phyloP scores from a whole-genome alignment of 805 yeast genomes.

The Cyberlindnera xishuangbannaensis region DNA sequence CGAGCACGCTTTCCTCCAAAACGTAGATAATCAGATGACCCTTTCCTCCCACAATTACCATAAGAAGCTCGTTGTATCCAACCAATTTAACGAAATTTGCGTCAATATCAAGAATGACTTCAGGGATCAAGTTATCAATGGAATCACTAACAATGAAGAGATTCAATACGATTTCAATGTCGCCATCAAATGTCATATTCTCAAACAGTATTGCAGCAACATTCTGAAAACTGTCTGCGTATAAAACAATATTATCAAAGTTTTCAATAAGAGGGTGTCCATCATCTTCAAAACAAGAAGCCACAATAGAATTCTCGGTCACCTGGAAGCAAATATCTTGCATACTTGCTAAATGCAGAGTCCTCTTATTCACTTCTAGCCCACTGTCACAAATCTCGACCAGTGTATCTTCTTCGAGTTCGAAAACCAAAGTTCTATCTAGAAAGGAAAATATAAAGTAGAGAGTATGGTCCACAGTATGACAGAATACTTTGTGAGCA shows the following conservation, averaged over 20 bases:
- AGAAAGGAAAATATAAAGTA: slow-evolving; percentile 34
- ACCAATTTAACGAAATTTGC: slow-evolving; percentile 20
- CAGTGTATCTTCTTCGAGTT: slow-evolving; percentile 24
- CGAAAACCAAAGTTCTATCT: slow-evolving; percentile 33
- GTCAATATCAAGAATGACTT: neutral
- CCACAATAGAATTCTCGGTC: slow-evolving; percentile 19
- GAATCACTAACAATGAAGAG: neutral
- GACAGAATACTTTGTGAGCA: slow-evolving; percentile 16
- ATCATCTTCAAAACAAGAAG: slow-evolving; percentile 15
- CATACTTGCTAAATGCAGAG: slow-evolving; percentile 14
- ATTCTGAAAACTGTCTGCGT: slow-evolving; percentile 19
- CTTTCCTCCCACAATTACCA: slow-evolving; percentile 9
- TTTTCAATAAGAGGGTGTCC: slow-evolving; percentile 2
- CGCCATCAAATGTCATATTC: neutral
- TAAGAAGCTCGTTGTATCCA: slow-evolving; percentile 3
- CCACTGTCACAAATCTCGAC: slow-evolving; percentile 24
- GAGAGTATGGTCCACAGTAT: slow-evolving; percentile 12
- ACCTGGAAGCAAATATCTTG: slow-evolving; percentile 21
- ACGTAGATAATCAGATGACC: slow-evolving; percentile 4
- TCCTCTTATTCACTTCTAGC: slow-evolving; percentile 11
- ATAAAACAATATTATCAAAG: slow-evolving; percentile 5
- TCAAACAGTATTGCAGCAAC: slow-evolving; percentile 11
- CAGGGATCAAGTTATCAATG: slow-evolving; percentile 8
- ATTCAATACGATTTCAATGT: neutral
- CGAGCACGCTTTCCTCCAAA: neutral